Evolutionary conservation across 192 early-diverging fungal genomes (phyloP).

Genomic region (Podochytrium sp.): DNA sequence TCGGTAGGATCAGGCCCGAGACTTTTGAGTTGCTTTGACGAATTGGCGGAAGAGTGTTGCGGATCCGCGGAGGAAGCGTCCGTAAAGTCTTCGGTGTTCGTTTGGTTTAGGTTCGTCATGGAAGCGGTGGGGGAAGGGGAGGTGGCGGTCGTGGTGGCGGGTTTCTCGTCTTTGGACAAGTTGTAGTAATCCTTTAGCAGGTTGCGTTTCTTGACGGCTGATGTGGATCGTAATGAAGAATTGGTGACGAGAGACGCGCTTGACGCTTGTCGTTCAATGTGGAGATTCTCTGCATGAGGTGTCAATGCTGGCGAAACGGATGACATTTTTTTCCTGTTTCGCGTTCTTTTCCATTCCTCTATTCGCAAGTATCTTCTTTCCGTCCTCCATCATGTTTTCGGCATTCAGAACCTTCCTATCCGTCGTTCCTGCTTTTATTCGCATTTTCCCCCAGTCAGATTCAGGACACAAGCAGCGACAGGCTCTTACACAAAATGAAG

Average conservation of each 20-base stretch:
- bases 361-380: too few species aligned
- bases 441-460: too few species aligned
- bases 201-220: constrained; percentile 10
- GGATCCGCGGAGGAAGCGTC: not conserved
- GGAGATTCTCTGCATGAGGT: not conserved
- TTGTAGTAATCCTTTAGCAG: constrained; percentile 10
- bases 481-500: too few species aligned
- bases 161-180: not conserved
- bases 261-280: not conserved
- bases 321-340: too few species aligned
- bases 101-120: too few species aligned
- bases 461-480: too few species aligned
- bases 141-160: not conserved
- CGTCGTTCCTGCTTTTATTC: too few species aligned
- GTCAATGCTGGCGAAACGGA: too few species aligned
- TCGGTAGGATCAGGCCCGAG: constrained; percentile 66
- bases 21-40: constrained; percentile 15
- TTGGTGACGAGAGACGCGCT: not conserved
- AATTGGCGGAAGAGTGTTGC: not conserved
- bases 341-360: too few species aligned
- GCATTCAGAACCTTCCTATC: too few species aligned
- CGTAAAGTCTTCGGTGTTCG: too few species aligned
- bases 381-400: too few species aligned
- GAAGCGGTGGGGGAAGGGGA: constrained; percentile 21
- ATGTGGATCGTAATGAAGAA: not conserved